Base-by-base conservation (phyloP, 2,329 filamentous ascomycete genomes). In the Tolypocladium nubicola region DNA sequence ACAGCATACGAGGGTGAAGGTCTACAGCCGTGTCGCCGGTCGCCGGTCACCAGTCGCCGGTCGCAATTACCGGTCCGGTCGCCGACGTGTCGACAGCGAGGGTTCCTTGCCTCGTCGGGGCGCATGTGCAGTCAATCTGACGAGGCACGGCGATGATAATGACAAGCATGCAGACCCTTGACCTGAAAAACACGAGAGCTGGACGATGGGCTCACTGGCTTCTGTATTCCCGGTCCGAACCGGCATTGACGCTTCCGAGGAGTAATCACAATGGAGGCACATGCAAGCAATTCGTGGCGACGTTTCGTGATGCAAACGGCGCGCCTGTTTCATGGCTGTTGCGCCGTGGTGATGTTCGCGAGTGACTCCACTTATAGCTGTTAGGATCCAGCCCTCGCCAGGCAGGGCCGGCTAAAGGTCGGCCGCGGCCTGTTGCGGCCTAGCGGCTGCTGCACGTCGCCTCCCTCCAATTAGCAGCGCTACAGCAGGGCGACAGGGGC, bases 341-440 rank as follows among this genome's bases (percentile, higher is more conserved):
- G 5, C 30, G 30, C 30, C 7, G 30, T 33, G 30, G 8, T 33
- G 26, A 30, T 30, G 7, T 33, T 33, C 30, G 30, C 30, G 7
- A 33, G 30, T 33, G 30, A 33, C 30, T 33, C 30, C 30, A 33
- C 30, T 33, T 33, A 7, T 9, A 10, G 39, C 58, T 59, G 59
- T 68, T 71, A 67, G 68, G 68, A 67, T 69, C 63, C 66, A 71
- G 69, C 69, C 69, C 69, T 71, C 61, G 59, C 61, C 58, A 56
- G 61, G 60, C 58, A 56, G 58, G 23, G 47, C 54, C 68, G 69
- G 68, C 54, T 71, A 69, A 71, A 69, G 43, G 38, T 59, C 69
- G 69, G 69, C 3, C 9, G 30, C 21, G 23, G 1, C 57, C 60
- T 2, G 26, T 62, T 67, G 49, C 52, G 53, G 65, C 2, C 47